Base-by-base conservation (phyloP, 768 basidiomycete species). In the Naganishia vaughanmartiniae region DNA sequence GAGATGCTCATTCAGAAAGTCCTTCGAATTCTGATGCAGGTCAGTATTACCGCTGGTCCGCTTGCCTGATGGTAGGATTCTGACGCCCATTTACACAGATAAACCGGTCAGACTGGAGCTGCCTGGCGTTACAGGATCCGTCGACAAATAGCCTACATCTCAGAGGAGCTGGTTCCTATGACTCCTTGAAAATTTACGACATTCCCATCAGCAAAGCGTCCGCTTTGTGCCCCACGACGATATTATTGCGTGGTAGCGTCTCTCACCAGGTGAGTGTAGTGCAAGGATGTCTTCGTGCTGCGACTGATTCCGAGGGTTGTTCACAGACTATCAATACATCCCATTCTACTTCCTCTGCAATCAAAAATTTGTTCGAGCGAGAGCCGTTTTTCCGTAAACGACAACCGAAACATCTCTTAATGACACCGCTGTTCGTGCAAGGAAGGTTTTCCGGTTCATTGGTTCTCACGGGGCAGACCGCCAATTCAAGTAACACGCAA, bases 11-110 rank as follows among this genome's bases (percentile, higher is more conserved):
- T 72, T 12, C 28, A 65, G 21, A 63, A 67, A 15, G 56, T 72
- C 1, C 54, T 72, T 26, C 30, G 45, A 2, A 72, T 72, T 42
- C 21, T 72, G 3, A 67, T 72, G 28, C 67, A 72, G 67, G 69
- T 70, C 3, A 6, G 17, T n/a, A 28, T 17, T 31, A n/a, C 66
- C 26, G 31, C 19, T 57, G 55, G 31, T 36, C 39, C 4, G 54
- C 65, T 1, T 10, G 65, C 14, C 12, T n/a, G 45, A 19, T 31
- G 30, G n/a, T n/a, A n/a, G n/a, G n/a, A n/a, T n/a, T n/a, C n/a
- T n/a, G n/a, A n/a, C n/a, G n/a, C n/a, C n/a, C n/a, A n/a, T n/a
- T n/a, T n/a, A n/a, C n/a, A n/a, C 28, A 69, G 67, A 65, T 70
- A 15, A 54, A 48, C 14, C 69, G 60, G 24, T 45, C 71, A 21